Evolutionary conservation across 2,329 filamentous ascomycete species (phyloP).

Genomic region (Sporothrix curviconia): DNA sequence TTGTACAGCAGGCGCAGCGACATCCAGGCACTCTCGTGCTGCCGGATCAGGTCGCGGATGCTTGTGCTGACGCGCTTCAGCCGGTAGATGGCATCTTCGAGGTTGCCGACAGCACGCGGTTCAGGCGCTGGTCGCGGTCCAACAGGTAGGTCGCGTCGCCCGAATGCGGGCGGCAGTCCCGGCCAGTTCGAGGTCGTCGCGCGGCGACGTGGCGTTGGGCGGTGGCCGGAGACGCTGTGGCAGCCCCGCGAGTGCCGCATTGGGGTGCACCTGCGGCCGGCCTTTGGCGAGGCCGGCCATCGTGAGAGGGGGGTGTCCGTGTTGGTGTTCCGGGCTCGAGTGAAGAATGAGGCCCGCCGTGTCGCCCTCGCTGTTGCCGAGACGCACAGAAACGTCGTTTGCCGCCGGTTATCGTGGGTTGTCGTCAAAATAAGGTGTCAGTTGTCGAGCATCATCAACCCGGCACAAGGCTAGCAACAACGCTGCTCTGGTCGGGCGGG

Average conservation of each 20-base stretch:
- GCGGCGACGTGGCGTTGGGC: not conserved
- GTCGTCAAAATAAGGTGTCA: too few relatives aligned
- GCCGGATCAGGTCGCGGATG: constrained; percentile 10
- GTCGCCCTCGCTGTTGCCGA: too few relatives aligned
- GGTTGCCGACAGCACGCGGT: not conserved
- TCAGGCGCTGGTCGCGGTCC: not conserved
- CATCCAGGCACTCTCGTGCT: constrained; percentile 10
- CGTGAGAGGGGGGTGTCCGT: not conserved
- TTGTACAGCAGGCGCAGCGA: constrained; percentile 4
- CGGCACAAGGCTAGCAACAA: too few relatives aligned
- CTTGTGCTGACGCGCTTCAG: not conserved
- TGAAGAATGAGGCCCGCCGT: too few relatives aligned
- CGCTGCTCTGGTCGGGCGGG: too few relatives aligned
- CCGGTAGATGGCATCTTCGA: not conserved
- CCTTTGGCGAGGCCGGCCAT: not conserved
- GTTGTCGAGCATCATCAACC: too few relatives aligned
- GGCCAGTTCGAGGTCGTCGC: not conserved
- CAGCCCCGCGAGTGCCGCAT: not conserved
- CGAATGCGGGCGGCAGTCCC: not conserved
- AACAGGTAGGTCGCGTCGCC: not conserved
- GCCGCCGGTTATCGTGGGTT: too few relatives aligned
- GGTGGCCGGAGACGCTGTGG: not conserved
- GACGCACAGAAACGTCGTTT: too few relatives aligned
- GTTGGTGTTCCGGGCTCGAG: too few relatives aligned
- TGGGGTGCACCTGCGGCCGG: not conserved